These are phyloP conservation scores for Geoglossum cookeanum DNA, from an alignment of 2,329 filamentous ascomycete species.

Conservation along the genomic window DNA sequence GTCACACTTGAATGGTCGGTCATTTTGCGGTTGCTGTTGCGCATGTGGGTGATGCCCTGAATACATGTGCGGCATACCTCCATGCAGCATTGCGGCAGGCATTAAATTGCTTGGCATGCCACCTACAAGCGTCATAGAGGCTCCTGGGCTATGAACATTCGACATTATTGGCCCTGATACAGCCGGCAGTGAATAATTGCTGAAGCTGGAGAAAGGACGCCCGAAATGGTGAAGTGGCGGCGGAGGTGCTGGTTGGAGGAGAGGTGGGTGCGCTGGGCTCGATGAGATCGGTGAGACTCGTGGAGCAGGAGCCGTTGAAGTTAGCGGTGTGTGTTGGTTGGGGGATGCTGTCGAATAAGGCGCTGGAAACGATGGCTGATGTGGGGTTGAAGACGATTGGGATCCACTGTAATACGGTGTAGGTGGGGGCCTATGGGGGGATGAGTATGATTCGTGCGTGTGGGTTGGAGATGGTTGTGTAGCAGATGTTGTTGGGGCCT, in stretches of 20 bases:
- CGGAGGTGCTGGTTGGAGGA: constrained; percentile 26
- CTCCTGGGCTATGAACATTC: constrained; percentile 55
- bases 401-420: constrained; percentile 41
- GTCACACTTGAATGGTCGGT: constrained; percentile 89
- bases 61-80: constrained; percentile 38
- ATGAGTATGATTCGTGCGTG: constrained; percentile 37
- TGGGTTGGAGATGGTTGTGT: constrained; percentile 35
- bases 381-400: constrained; percentile 32
- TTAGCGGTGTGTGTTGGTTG: constrained; percentile 27
- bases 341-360: constrained; percentile 31
- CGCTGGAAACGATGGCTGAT: constrained; percentile 24
- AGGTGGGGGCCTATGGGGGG: constrained; percentile 32
- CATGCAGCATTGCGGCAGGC: constrained; percentile 32
- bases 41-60: constrained; percentile 32
- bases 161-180: constrained; percentile 53
- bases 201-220: constrained; percentile 6
- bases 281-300: constrained; percentile 2
- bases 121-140: constrained; percentile 52
- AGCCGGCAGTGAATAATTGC: constrained; percentile 38
- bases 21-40: constrained; percentile 38
- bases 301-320: constrained; percentile 8
- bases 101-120: constrained; percentile 30
- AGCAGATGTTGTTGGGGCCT: constrained; percentile 28
- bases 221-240: constrained; percentile 1
- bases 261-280: not conserved